Percentiles rank a stretch among this genome's conserved stretches.
Evolutionary conservation across 371 early-diverging fungal genomes (phyloP).

Genomic region (Capillidium heterosporum): DNA sequence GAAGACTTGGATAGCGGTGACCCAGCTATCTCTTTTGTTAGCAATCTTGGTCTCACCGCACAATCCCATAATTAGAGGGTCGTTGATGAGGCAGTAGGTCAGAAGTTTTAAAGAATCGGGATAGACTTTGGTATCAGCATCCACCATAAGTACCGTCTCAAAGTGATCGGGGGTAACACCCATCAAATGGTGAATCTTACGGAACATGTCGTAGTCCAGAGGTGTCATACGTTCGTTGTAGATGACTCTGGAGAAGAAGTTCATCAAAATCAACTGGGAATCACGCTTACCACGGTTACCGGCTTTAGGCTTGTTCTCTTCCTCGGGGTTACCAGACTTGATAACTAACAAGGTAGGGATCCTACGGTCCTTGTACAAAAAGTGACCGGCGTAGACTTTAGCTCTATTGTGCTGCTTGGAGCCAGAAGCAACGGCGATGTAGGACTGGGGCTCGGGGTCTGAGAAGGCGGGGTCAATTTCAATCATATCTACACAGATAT

Average conservation of each 20-base stretch:
- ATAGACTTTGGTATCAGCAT: slow-evolving; percentile 77
- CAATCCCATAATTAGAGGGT: slow-evolving; percentile 62
- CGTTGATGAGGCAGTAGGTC: slow-evolving; percentile 59
- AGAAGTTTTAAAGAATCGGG: slow-evolving; percentile 48
- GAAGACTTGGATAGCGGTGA: slow-evolving; percentile 85
- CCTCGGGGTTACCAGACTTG: slow-evolving; percentile 59
- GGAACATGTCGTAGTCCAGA: slow-evolving; percentile 73
- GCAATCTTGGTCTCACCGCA: slow-evolving; percentile 81
- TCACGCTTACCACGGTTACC: slow-evolving; percentile 92
- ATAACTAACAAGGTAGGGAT: slow-evolving; percentile 57
- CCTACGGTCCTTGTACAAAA: slow-evolving; percentile 25
- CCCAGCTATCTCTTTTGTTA: slow-evolving; percentile 70
- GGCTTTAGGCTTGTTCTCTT: slow-evolving; percentile 49
- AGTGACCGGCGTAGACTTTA: slow-evolving; percentile 84
- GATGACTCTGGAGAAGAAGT: slow-evolving; percentile 64
- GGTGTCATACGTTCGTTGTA: slow-evolving; percentile 69
- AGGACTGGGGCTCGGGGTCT: slow-evolving; percentile 46
- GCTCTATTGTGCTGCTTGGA: slow-evolving; percentile 69
- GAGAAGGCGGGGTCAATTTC: slow-evolving; percentile 33
- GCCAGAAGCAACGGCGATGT: slow-evolving; percentile 75
- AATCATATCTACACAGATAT: slow-evolving; percentile 44
- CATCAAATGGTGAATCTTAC: slow-evolving; percentile 49
- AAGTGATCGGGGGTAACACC: slow-evolving; percentile 63
- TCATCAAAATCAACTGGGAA: slow-evolving; percentile 84
- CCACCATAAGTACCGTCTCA: slow-evolving; percentile 79